Evolutionary conservation across 345 rosid species (phyloP).

Genomic region (Gossypium sturtianum): DNA sequence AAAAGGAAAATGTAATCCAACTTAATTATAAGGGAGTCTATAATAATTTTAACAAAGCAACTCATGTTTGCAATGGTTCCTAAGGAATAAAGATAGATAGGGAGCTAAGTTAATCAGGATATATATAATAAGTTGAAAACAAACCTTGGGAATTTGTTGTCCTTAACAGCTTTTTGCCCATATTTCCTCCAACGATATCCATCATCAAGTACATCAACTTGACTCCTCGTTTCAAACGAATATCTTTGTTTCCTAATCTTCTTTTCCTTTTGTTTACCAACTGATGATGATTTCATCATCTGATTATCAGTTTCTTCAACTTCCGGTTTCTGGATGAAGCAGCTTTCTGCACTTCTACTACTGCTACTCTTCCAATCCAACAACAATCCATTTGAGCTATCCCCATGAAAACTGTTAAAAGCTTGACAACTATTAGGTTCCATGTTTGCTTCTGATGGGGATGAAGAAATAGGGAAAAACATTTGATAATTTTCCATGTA

Average conservation of each 20-base stretch:
- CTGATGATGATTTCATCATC: neutral
- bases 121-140: neutral
- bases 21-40: too few relatives aligned
- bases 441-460: neutral
- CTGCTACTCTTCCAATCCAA: conserved; percentile 16
- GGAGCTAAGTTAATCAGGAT: too few relatives aligned
- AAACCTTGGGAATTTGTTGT: conserved; percentile 32
- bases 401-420: conserved; percentile 12
- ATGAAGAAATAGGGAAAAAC: conserved; percentile 35
- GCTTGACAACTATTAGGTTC: conserved; percentile 3
- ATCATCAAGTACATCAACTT: conserved; percentile 59
- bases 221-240: conserved; percentile 65
- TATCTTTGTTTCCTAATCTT: conserved; percentile 37
- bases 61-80: too few relatives aligned
- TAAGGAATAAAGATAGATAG: neutral
- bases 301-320: neutral
- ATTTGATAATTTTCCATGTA: conserved; percentile 34
- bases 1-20: too few relatives aligned
- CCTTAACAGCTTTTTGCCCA: conserved; percentile 40
- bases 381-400: conserved; percentile 19
- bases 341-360: neutral
- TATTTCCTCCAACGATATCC: conserved; percentile 75
- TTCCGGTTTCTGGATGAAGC: neutral
- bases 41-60: too few relatives aligned
- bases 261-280: conserved; percentile 34